These are phyloP conservation scores for Asterella californica DNA, from an alignment of 225 moss, liverwort and hornwort genomes.

Conservation along the genomic window DNA sequence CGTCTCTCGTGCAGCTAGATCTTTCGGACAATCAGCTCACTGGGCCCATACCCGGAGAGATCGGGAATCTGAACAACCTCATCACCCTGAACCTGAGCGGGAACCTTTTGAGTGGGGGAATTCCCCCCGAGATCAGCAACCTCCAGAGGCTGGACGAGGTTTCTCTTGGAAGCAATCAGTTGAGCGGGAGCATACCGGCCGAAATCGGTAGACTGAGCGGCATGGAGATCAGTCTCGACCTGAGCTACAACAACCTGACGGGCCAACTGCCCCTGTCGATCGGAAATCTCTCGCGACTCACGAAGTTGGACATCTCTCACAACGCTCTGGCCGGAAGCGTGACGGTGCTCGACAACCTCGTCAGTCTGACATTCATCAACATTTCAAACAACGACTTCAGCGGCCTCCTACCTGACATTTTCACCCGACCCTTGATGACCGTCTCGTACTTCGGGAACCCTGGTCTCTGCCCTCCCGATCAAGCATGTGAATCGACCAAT, in stretches of 20 bases:
- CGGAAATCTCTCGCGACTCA: slow-evolving; percentile 18
- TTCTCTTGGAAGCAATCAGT: slow-evolving; percentile 25
- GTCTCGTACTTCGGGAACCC: slow-evolving; percentile 43
- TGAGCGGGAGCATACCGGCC: slow-evolving; percentile 28
- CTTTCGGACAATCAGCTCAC: slow-evolving; percentile 19
- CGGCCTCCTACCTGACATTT: slow-evolving; percentile 42
- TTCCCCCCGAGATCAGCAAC: slow-evolving; percentile 45
- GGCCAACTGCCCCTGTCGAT: slow-evolving; percentile 40
- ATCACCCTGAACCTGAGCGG: slow-evolving; percentile 42
- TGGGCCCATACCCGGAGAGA: slow-evolving; percentile 43
- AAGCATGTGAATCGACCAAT: slow-evolving; percentile 9
- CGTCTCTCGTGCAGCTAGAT: not conserved
- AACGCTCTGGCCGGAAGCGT: slow-evolving; percentile 33
- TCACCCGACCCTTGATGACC: slow-evolving; percentile 43
- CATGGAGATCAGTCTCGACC: slow-evolving; percentile 63
- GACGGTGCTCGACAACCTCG: slow-evolving; percentile 34
- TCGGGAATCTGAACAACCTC: slow-evolving; percentile 39
- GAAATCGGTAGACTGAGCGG: slow-evolving; percentile 29
- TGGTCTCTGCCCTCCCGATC: slow-evolving; percentile 23
- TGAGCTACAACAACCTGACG: slow-evolving; percentile 57
- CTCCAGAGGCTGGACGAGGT: slow-evolving; percentile 47
- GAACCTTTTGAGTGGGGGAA: slow-evolving; percentile 45
- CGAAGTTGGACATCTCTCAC: slow-evolving; percentile 19
- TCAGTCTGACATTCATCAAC: slow-evolving; percentile 47
- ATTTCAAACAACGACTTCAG: slow-evolving; percentile 43